Percentiles rank a stretch among this genome's conserved stretches.
Evolutionary conservation across 176 grass and related monocot genomes (phyloP).

Genomic region (Aegilops umbellulata): DNA sequence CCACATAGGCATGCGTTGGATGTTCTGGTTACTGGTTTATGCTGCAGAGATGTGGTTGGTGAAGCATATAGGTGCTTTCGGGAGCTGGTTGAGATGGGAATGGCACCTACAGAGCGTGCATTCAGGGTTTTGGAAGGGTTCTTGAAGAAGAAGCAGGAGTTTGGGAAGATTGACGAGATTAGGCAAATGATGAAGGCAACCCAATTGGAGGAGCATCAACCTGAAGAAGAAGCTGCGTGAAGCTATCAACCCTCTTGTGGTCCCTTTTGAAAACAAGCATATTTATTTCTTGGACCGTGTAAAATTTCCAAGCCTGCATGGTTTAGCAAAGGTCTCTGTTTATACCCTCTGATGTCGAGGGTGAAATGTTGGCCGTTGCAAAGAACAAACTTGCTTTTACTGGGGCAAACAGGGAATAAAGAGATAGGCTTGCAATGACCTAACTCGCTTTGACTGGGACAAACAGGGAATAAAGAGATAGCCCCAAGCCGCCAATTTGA

Average conservation of each 20-base stretch:
- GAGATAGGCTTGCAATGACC: not conserved
- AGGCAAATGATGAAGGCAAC: conserved; percentile 52
- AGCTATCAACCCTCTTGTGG: not conserved
- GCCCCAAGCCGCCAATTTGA: conserved; percentile 1
- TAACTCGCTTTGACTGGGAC: not conserved
- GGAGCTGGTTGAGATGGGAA: conserved; percentile 53
- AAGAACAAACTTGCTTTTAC: conserved; percentile 3
- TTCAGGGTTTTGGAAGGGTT: conserved; percentile 69
- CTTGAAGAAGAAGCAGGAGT: conserved; percentile 45
- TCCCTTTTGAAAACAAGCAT: not conserved
- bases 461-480: not conserved
- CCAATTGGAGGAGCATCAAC: conserved; percentile 27
- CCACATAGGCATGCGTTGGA: conserved; percentile 85
- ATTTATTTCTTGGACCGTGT: not conserved
- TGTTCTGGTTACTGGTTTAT: conserved; percentile 70
- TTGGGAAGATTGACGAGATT: conserved; percentile 68
- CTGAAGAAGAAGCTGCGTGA: not conserved
- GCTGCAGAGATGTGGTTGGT: conserved; percentile 60
- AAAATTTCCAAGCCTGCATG: not conserved
- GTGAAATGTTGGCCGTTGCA: conserved; percentile 22
- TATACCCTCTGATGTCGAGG: not conserved
- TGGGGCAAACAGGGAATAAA: not conserved
- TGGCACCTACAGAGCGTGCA: conserved; percentile 67
- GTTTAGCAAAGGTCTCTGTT: not conserved
- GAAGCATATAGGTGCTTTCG: conserved; percentile 72